A percentile compares a stretch with the other conserved stretches of the same genome.
phyloP scores from a whole-genome alignment of 2,329 filamentous ascomycete species.

The Aspergillus felis region DNA sequence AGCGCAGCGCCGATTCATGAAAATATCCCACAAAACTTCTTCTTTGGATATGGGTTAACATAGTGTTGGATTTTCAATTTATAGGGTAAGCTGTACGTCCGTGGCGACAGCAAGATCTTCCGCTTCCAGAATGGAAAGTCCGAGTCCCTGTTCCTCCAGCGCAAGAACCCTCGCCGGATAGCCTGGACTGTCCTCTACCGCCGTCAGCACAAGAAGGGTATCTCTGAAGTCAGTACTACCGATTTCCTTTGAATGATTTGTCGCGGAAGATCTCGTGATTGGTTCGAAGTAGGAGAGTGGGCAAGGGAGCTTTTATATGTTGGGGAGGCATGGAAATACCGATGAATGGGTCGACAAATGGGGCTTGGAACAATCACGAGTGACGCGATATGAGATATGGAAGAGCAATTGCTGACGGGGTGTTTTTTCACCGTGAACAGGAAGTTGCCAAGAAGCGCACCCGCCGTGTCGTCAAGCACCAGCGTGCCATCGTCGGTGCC shows the following conservation, averaged over 20 bases:
- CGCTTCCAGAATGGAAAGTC: constrained; percentile 99
- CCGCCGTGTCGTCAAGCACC: constrained; percentile 95
- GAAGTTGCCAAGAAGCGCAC: constrained; percentile 99
- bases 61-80: constrained; percentile 27
- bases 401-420: constrained; percentile 24
- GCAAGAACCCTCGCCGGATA: constrained; percentile 99
- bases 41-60: constrained; percentile 22
- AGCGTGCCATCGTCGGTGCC: constrained; percentile 98
- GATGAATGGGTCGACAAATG: background rate
- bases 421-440: constrained; percentile 52
- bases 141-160: constrained; percentile 99
- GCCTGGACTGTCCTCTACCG: constrained; percentile 98
- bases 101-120: constrained; percentile 99
- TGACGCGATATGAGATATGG: background rate
- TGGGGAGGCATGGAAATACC: background rate
- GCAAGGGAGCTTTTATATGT: background rate
- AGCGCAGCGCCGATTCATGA: background rate
- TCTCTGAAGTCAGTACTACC: constrained; percentile 84
- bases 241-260: constrained; percentile 17
- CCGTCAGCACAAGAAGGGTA: constrained; percentile 99
- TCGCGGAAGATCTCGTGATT: constrained; percentile 11
- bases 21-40: background rate
- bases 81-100: constrained; percentile 99
- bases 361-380: background rate
- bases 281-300: constrained; percentile 3